Evolutionary conservation across 2,329 filamentous ascomycete species (phyloP), one percentile per base, ranked within the genome.

Genomic region (Sphaceloma murrayae): DNA sequence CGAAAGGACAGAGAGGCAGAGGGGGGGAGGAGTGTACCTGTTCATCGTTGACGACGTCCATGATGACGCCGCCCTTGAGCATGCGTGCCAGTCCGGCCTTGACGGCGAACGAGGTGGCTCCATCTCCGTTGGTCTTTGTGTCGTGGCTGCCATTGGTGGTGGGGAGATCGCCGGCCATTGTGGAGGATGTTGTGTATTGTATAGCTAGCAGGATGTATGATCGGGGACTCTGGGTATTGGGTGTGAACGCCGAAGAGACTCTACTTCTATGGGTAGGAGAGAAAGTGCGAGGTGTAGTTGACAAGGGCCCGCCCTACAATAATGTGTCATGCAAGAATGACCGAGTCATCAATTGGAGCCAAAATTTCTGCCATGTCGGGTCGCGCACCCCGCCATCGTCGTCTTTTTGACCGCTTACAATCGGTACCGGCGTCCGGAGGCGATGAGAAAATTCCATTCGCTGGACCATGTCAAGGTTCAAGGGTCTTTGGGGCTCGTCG

Each of bases 1-100:
- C 5, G 26, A n/a, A 33, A 18, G 21, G 21, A 32, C 38, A 36
- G 27, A 34, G 22, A 14, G 45, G 24, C 13, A 29, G 45, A 22
- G 19, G 24, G 33, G 30, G 45, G 30, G 9, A 14, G 16, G 17
- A 13, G 34, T 56, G 46, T 62, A 78, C 78, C 70, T 85, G 88
- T 60, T 85, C 83, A 18, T 87, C 85, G 63, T 89, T 85, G 51
- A 93, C 86, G 47, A 96, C 91, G 67, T 98, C 91, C 91, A 98
- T 98, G 67, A 98, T 98, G 53, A 98, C 91, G 58, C 91, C 91
- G 62, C 91, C 91, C 74, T 96, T 95, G 67, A 96, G 73, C 91
- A 98, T 98, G 67, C 94, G 84, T 17, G 91, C 91, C 52, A 98
- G 73, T 48, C 89, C 91, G 44, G 86, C 83, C 76, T 98, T 98